A percentile compares a stretch with the other conserved stretches of the same genome.
phyloP scores from a whole-genome alignment of 352 stramenopile genomes.

The Pythium guiyangense region DNA sequence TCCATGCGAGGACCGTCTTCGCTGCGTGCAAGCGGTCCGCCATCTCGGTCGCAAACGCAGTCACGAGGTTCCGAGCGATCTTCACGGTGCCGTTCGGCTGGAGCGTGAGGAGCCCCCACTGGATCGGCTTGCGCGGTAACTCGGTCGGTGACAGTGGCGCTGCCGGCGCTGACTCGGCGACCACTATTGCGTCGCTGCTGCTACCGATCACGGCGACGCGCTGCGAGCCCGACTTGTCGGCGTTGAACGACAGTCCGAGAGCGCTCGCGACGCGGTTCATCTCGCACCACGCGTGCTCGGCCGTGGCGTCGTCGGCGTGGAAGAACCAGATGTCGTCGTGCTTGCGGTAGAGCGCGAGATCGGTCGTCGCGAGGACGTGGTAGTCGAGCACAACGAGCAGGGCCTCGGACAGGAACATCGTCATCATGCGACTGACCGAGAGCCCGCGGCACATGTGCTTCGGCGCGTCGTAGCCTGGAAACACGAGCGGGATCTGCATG shows the following conservation, averaged over 20 bases:
- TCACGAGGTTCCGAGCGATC: constrained; percentile 29
- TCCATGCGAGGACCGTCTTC: constrained; percentile 27
- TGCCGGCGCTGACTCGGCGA: background rate
- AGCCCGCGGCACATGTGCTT: constrained; percentile 32
- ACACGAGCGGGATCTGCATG: constrained; percentile 34
- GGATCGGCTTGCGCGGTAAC: constrained; percentile 28
- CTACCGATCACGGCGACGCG: constrained; percentile 3
- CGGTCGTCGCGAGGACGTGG: constrained; percentile 21
- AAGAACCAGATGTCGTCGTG: constrained; percentile 57
- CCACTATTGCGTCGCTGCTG: background rate
- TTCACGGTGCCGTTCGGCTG: constrained; percentile 29
- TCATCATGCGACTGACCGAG: constrained; percentile 30
- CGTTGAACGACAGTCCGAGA: constrained; percentile 32
- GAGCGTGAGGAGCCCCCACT: constrained; percentile 40
- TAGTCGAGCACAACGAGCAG: constrained; percentile 50
- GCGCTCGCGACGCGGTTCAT: constrained; percentile 21
- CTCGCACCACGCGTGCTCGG: constrained; percentile 28
- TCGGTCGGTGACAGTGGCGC: constrained; percentile 15
- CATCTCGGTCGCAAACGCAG: constrained; percentile 36
- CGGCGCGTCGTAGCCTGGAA: constrained; percentile 23
- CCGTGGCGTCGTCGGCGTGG: constrained; percentile 21
- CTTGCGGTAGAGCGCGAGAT: constrained; percentile 24
- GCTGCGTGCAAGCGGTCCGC: constrained; percentile 24
- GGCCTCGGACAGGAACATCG: constrained; percentile 34
- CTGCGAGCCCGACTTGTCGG: constrained; percentile 38